phyloP scores from a whole-genome alignment of 768 basidiomycete genomes.

The Omphalotus guepiniiformis region DNA sequence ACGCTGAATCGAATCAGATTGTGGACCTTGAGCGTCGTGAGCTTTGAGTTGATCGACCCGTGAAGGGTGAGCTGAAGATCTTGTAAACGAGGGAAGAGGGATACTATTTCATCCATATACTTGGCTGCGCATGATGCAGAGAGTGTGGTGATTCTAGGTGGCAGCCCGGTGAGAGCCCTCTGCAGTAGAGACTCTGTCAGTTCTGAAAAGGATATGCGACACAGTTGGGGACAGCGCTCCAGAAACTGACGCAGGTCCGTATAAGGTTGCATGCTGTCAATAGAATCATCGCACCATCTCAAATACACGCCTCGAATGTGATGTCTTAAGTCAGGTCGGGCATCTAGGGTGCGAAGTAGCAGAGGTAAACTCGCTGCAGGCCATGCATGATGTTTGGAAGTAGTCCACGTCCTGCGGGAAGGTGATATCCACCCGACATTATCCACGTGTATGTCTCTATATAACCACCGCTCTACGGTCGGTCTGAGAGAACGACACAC shows the following conservation, averaged over 20 bases:
- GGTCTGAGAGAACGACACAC: constrained; percentile 18
- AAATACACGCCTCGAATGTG: constrained; percentile 14
- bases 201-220: not conserved
- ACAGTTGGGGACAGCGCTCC: not conserved
- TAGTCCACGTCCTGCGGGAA: constrained; percentile 4
- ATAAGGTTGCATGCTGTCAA: not conserved
- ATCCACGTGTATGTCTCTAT: constrained; percentile 25
- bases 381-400: constrained; percentile 24
- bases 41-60: not conserved
- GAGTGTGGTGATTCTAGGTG: not conserved
- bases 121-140: not conserved
- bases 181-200: not conserved
- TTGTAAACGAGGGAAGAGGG: not conserved
- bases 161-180: not conserved
- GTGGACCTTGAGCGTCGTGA: not conserved
- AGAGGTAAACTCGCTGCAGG: constrained; percentile 23
- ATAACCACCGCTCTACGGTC: constrained; percentile 23
- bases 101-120: not conserved
- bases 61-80: not conserved
- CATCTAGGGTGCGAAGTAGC: constrained; percentile 22
- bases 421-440: constrained; percentile 25
- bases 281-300: not conserved
- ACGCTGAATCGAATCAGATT: not conserved
- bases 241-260: not conserved
- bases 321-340: constrained; percentile 21